Base-by-base conservation (phyloP, 495 filamentous ascomycete species). In the Tuber magnatum region DNA sequence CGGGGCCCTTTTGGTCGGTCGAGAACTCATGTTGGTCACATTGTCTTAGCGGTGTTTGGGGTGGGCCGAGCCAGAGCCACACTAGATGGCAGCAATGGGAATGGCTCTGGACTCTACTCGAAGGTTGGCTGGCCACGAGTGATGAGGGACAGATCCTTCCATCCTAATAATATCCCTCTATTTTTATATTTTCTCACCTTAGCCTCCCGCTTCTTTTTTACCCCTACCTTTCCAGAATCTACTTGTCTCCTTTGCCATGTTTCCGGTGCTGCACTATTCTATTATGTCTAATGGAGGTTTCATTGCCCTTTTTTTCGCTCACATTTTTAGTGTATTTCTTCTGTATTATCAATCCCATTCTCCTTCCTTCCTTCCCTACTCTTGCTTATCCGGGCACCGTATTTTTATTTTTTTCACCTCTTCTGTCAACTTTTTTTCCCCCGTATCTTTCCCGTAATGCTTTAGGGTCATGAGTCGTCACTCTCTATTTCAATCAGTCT, bases 1-100 rank as follows among this genome's bases (percentile, higher is more conserved):
- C 76, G 38, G 69, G 76, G 4, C 77, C 77, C 6, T 73, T 70
- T 51, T 79, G 77, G 71, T 65, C 56, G 28, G 56, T 65, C 28
- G 56, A 72, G 1, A 73, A 79, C 9, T 7, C 72, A 22, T 79
- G 77, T n/a, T 79, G 78, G 48, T 69, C 70, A 24, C 41, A 79
- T 39, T 79, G 77, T 43, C n/a, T 79, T 35, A 65, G 56, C 6
- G 56, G 56, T 35, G 28, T 65, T 12, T 65, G 56, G 28, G 28
- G 56, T 20, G 56, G 56, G 1, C n/a, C 28, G 28, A 65, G 32
- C 56, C 32, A 6, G 56, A 35, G 56, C 56, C 35, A 28, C 14
- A 35, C 12, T 12, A 65, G 5, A 65, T 35, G 28, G 56, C 56
- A 32, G 16, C 51, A 65, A 35, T 65, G 56, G 56, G 56, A 65